Evolutionary conservation across 179 eudicot species (phyloP), one percentile per base, ranked within the genome.

Genomic region (Beta macrorhiza): DNA sequence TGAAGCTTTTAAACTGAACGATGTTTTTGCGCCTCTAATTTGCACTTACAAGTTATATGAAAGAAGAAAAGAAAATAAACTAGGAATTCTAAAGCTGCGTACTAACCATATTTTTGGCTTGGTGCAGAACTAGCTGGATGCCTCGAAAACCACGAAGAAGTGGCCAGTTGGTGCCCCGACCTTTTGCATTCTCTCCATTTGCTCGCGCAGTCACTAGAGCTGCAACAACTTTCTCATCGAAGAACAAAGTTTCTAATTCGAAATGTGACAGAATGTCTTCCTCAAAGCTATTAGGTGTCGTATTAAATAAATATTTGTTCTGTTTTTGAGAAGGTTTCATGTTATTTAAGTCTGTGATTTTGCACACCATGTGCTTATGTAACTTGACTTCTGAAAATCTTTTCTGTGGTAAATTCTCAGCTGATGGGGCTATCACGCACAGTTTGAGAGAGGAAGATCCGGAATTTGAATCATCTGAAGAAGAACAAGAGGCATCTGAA

Each of bases 91-190:
- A 9, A 53, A 13, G 32, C 3, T 74, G 56, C 51, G 32, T 29
- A 29, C 32, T 20, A 13, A 53, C 29, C 56, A n/a, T 14, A 29
- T 12, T 16, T 61, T 69, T 67, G 11, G 1, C 10, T 76, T 19
- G 5, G 55, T 52, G 82, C 72, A 75, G 67, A 67, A 56, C 42
- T 51, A 61, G 64, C 52, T 64, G 58, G 47, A 87, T 85, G 90
- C 86, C 90, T 81, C 86, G 88, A 72, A 85, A 78, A 79, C 90
- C 90, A 52, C 73, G 81, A 77, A 79, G 83, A 76, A 75, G 69
- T 70, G 52, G 82, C 63, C 75, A 52, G 73, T 58, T 78, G 22
- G 75, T 45, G 17, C 69, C 79, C 76, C 72, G 67, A 42, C 88
- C 88, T 14, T 20, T 75, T 13, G 75, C 86, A 6, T 85, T 87